Conservation (phyloP, 2,329 filamentous ascomycete genomes). For the Colletotrichum viniferum region DNA sequence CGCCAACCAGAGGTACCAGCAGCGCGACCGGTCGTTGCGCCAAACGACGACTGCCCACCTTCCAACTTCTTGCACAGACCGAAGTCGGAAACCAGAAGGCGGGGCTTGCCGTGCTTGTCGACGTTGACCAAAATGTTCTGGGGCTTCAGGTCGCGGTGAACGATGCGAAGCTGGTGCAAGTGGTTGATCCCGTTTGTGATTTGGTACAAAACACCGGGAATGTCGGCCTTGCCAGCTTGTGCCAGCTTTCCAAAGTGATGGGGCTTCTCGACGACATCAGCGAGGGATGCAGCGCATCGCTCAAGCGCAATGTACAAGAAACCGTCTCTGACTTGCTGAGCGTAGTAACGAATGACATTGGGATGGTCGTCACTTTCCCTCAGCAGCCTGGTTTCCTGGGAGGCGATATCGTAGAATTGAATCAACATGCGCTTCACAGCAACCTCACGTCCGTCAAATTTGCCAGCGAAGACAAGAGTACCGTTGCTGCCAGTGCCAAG, state of each 20-base stretch:
- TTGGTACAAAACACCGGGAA: constrained; percentile 83
- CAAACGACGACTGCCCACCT: constrained; percentile 91
- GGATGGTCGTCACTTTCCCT: constrained; percentile 94
- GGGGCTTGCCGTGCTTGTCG: constrained; percentile 71
- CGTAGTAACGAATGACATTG: constrained; percentile 96
- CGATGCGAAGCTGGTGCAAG: constrained; percentile 89
- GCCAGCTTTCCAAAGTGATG: constrained; percentile 71
- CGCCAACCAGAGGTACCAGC: constrained; percentile 96
- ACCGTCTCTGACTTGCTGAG: constrained; percentile 83
- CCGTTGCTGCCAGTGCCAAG: constrained; percentile 88
- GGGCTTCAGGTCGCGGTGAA: constrained; percentile 95
- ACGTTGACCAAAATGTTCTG: constrained; percentile 93
- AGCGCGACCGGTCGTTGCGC: constrained; percentile 91
- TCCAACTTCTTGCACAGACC: constrained; percentile 97
- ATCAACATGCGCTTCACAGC: constrained; percentile 97
- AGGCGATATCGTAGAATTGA: constrained; percentile 94
- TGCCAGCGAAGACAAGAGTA: constrained; percentile 95
- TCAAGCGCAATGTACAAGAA: constrained; percentile 98
- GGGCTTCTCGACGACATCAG: constrained; percentile 85
- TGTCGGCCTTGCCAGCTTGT: constrained; percentile 72
- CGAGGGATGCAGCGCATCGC: constrained; percentile 89
- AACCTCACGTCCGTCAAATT: constrained; percentile 89
- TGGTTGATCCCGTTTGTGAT: constrained; percentile 89
- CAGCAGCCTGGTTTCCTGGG: constrained; percentile 88
- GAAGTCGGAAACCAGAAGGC: constrained; percentile 97